Base-by-base conservation (phyloP, 345 rosid genomes). In the Heritiera littoralis region DNA sequence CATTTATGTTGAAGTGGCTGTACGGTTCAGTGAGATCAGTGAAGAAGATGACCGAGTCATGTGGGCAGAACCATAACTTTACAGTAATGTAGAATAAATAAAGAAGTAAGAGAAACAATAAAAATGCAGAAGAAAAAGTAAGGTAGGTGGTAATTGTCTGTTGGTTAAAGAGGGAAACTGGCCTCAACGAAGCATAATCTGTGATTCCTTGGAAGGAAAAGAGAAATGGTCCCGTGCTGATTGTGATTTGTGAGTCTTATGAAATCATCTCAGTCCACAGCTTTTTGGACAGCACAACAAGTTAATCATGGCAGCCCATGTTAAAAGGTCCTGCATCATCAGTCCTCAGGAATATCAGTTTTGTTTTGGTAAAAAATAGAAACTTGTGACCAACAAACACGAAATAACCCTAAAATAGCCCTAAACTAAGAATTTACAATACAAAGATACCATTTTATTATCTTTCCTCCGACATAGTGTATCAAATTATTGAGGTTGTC, bases 261-360 rank as follows among this genome's bases (percentile, higher is more conserved):
- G 38, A 35, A 71, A 77, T 65, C 43, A 60, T 41, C 72, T 32
- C 28, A 28, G 18, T 66, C 30, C 28, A 56, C 17, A 17, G 52
- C 65, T 65, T 76, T 77, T 61, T 48, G 18, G 55, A 68, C 73
- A 81, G 41, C 73, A 66, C 63, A 46, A 65, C 3, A 66, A n/a
- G n/a, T 69, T 59, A 48, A 79, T 84, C 17, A 84, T 72, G 66
- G 45, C 43, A 49, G 58, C 49, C 80, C 82, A 77, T 80, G 85
- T 77, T 48, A 48, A 56, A 43, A 48, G 45, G 13, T 56, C 43
- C 35, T 23, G 23, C 77, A 49, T 10, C 72, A 14, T 35, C 68
- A 56, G 6, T 66, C 32, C 30, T 58, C 30, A 18, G 60, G 69
- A 75, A 61, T 28, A 71, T 56, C 66, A 40, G 73, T 55, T 41